Conservation (phyloP, 495 filamentous ascomycete genomes). For the Talaromyces ruber region DNA sequence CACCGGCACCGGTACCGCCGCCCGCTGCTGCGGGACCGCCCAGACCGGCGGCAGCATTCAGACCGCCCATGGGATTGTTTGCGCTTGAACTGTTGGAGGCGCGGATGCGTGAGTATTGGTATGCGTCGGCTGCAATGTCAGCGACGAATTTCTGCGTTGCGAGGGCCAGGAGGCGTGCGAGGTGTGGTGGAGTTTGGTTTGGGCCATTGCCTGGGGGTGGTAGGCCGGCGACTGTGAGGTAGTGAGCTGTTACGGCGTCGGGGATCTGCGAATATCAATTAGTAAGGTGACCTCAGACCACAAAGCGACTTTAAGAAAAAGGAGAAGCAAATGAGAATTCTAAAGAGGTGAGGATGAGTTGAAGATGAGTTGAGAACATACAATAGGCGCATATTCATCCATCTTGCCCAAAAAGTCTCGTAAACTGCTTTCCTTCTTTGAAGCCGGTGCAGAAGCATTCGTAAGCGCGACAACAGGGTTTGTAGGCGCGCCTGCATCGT, state of each 20-base stretch:
- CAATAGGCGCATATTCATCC: slow-evolving; percentile 97
- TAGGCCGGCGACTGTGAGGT: slow-evolving; percentile 90
- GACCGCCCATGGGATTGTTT: slow-evolving; percentile 79
- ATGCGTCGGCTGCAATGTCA: slow-evolving; percentile 94
- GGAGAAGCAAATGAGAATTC: neutral
- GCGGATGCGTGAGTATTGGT: slow-evolving; percentile 92
- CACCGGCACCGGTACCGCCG: slow-evolving; percentile 40
- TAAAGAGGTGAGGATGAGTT: neutral
- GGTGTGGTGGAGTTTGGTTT: slow-evolving; percentile 74
- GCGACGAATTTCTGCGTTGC: slow-evolving; percentile 98
- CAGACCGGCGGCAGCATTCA: slow-evolving; percentile 70
- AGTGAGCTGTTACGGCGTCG: slow-evolving; percentile 95
- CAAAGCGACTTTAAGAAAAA: neutral
- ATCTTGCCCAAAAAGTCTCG: slow-evolving; percentile 90
- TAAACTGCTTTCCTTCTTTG: slow-evolving; percentile 82
- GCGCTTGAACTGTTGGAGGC: slow-evolving; percentile 76
- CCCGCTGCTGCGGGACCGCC: slow-evolving; percentile 50
- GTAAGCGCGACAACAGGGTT: slow-evolving; percentile 16
- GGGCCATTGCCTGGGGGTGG: slow-evolving; percentile 75
- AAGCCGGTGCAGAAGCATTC: slow-evolving; percentile 41
- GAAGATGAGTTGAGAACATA: slow-evolving; percentile 50
- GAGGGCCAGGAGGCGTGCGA: slow-evolving; percentile 87
- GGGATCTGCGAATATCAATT: slow-evolving; percentile 58
- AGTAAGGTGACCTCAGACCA: neutral
- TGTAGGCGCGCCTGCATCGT: slow-evolving; percentile 11